Base-by-base conservation (phyloP, 371 early-diverging fungal species). In the Saksenaea oblongispora region DNA sequence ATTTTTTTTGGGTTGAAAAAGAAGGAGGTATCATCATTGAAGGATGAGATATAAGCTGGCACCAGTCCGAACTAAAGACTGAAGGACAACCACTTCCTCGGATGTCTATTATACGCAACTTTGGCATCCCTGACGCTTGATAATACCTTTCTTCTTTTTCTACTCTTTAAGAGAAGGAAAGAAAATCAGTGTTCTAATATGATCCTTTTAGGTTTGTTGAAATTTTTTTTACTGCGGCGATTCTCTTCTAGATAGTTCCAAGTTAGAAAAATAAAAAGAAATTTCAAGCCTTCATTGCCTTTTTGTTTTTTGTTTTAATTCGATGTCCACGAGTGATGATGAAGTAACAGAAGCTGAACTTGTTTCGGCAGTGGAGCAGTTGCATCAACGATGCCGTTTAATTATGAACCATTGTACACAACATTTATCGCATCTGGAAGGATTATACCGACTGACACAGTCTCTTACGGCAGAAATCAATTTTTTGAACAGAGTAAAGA, bases 401-500 rank as follows among this genome's bases (percentile, higher is more conserved):
- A 65, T 70, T 34, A 26, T 65, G 14, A 34, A 13, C 10, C 58
- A 58, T 56, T 62, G 64, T 22, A 55, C 37, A 37, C 39, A 36
- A 39, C 37, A 41, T 14, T 27, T 47, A 0, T 24, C 34, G 54
- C 59, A 18, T 1, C 34, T 70, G 5, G 41, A 62, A 59, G 70
- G 70, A 1, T 31, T 70, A 10, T 65, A 70, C 47, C 65, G 70
- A 13, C 62, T 61, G 44, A 62, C 31, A 11, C 57, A 70, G n/a
- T 51, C 66, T 1, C 54, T 70, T 10, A 34, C 24, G 7, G 70
- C 70, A 26, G 70, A 70, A 28, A 31, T 56, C 18, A 31, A 44
- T 15, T 70, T 70, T 39, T 51, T 70, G 7, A 58, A 35, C 34
- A 65, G 60, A 24, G 67, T 67, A 61, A 54, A 7, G 41, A 59